Conservation (phyloP, 257 asterid genomes). For the Solanum gracilifrons region DNA sequence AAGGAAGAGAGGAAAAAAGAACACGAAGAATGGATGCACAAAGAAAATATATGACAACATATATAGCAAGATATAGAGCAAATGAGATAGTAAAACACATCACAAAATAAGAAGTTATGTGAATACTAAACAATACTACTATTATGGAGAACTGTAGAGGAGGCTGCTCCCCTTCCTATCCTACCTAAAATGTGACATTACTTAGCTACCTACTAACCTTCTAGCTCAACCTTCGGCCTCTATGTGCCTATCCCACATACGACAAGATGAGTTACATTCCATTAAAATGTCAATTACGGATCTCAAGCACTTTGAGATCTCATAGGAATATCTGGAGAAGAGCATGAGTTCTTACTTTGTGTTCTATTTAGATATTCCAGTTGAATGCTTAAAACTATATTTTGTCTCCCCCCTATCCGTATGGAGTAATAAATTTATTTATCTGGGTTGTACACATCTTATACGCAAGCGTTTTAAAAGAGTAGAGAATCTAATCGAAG, state of each 20-base stretch:
- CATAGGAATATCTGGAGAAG: not conserved
- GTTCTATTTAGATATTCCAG: not conserved
- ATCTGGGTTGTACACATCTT: not conserved
- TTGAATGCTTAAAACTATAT: not conserved
- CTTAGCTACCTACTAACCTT: not conserved
- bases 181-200: not conserved
- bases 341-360: not conserved
- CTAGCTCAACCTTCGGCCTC: not conserved
- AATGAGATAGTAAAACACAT: not conserved
- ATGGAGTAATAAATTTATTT: not conserved
- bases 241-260: not conserved
- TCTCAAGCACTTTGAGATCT: not conserved
- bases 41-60: not conserved
- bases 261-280: not conserved
- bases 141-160: not conserved
- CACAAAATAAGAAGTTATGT: not conserved
- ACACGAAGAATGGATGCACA: not conserved
- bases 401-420: not conserved
- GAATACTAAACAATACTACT: not conserved
- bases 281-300: not conserved
- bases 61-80: not conserved
- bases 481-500: not conserved
- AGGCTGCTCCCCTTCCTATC: not conserved
- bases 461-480: not conserved
- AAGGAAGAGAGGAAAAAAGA: not conserved